Evolutionary conservation across 2,329 filamentous ascomycete genomes (phyloP).

Genomic region (Pestalotiopsis sp.): DNA sequence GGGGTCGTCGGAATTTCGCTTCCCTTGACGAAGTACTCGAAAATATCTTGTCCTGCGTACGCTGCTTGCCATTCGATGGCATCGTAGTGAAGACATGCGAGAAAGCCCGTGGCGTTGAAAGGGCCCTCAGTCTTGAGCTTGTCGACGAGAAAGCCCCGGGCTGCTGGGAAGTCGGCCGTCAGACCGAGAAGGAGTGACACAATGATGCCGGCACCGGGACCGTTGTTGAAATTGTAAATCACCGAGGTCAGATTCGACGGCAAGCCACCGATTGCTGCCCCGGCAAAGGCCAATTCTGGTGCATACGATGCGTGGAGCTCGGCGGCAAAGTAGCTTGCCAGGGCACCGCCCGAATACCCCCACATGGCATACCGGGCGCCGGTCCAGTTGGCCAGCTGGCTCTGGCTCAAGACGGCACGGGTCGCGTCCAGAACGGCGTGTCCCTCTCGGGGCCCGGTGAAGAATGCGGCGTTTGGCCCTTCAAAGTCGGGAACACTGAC

Average conservation of each 20-base stretch:
- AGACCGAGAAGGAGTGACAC: not conserved
- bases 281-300: conserved; percentile 6
- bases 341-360: conserved; percentile 56
- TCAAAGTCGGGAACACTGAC: conserved; percentile 50
- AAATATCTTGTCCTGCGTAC: conserved; percentile 39
- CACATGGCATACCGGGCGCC: conserved; percentile 44
- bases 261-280: not conserved
- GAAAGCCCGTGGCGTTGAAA: conserved; percentile 37
- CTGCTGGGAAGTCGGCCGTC: not conserved
- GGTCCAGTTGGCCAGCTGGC: not conserved
- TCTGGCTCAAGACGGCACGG: not conserved
- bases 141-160: conserved; percentile 26
- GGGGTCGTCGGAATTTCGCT: conserved; percentile 24
- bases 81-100: conserved; percentile 29
- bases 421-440: not conserved
- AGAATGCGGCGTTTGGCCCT: conserved; percentile 43
- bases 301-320: conserved; percentile 11
- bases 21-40: conserved; percentile 44
- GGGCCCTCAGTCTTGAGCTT: conserved; percentile 31
- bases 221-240: not conserved
- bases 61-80: conserved; percentile 25
- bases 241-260: not conserved
- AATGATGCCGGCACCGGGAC: not conserved
- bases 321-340: conserved; percentile 24
- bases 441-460: conserved; percentile 37